Conservation (phyloP, 352 stramenopile species). For the Discostella stelligera region DNA sequence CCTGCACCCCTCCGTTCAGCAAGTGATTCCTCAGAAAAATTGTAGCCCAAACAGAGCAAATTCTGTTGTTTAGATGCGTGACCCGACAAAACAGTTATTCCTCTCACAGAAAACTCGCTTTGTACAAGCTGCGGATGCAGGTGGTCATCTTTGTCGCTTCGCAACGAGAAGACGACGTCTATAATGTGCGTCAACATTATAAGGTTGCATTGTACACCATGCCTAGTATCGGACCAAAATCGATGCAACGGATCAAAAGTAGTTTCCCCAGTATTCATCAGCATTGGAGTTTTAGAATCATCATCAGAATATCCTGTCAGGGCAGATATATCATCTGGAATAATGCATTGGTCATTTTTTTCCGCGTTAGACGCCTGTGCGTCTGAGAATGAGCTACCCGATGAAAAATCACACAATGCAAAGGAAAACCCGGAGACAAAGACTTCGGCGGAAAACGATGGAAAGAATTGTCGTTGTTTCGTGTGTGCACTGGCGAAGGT, state of each 20-base stretch:
- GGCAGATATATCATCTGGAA: conserved; percentile 52
- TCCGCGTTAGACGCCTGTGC: background rate
- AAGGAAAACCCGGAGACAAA: conserved; percentile 43
- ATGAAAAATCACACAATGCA: conserved; percentile 42
- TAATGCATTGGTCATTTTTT: conserved; percentile 7
- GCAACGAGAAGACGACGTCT: conserved; percentile 32
- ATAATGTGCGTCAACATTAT: conserved; percentile 48
- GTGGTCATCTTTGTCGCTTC: conserved; percentile 11
- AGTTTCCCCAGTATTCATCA: conserved; percentile 15
- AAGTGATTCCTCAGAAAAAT: conserved; percentile 9
- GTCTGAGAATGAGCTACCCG: background rate
- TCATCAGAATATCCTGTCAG: conserved; percentile 57
- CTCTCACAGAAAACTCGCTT: conserved; percentile 39
- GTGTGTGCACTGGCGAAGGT: background rate
- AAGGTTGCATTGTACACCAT: conserved; percentile 42
- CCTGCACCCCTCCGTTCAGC: background rate
- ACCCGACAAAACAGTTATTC: conserved; percentile 19
- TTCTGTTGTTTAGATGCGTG: conserved; percentile 9
- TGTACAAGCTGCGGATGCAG: conserved; percentile 14
- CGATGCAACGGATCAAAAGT: conserved; percentile 38
- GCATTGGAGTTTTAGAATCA: conserved; percentile 21
- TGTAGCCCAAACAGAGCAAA: conserved; percentile 39
- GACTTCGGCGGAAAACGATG: conserved; percentile 30
- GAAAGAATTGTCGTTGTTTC: background rate
- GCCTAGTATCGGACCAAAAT: conserved; percentile 46